Evolutionary conservation across 257 asterid species (phyloP).

Genomic region (Echites panduratus): DNA sequence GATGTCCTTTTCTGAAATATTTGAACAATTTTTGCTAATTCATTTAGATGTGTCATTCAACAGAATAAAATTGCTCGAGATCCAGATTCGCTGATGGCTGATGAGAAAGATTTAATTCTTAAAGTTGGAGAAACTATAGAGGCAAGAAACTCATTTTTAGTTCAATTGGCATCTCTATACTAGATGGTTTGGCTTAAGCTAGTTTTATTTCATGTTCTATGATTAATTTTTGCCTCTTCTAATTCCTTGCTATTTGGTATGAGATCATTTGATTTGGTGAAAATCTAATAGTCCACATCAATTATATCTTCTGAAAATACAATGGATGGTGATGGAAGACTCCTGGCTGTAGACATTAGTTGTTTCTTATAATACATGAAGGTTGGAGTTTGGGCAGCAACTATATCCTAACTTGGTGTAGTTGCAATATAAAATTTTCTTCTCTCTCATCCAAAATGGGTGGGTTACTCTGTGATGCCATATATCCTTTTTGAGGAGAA

Average conservation of each 20-base stretch:
- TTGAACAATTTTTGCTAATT: constrained; percentile 19
- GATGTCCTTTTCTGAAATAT: not conserved
- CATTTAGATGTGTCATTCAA: constrained; percentile 18
- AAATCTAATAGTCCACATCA: not conserved
- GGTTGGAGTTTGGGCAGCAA: not conserved
- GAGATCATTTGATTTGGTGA: constrained; percentile 3
- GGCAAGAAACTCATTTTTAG: constrained; percentile 41
- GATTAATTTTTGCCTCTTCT: not conserved
- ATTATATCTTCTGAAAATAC: not conserved
- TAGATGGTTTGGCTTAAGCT: not conserved
- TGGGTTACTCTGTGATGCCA: not conserved
- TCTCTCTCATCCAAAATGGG: not conserved
- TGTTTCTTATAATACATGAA: too few species aligned
- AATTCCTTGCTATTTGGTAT: not conserved
- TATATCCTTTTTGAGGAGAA: not conserved
- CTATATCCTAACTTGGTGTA: not conserved
- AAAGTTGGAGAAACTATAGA: constrained; percentile 95
- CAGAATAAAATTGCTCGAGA: constrained; percentile 75
- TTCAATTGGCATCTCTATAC: constrained; percentile 9
- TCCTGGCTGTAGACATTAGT: not conserved
- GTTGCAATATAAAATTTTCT: not conserved
- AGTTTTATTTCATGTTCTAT: not conserved
- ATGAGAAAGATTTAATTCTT: constrained; percentile 73
- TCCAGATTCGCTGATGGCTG: constrained; percentile 51
- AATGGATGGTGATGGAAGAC: not conserved